phyloP scores from a whole-genome alignment of 371 early-diverging fungal genomes.

The Scutellospora calospora region DNA sequence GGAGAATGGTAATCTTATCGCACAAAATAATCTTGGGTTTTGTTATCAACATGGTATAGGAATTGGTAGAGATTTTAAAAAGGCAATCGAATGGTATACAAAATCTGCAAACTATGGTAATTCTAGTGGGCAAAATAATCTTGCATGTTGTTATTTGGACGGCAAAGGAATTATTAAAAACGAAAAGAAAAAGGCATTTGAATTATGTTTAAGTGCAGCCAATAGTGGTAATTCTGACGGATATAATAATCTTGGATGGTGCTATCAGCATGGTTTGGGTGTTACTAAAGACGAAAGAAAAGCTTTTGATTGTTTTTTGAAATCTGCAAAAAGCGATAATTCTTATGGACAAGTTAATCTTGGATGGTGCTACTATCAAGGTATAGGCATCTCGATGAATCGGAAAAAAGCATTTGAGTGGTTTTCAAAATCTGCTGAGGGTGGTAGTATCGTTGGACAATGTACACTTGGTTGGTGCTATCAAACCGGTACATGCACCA shows the following conservation, averaged over 20 bases:
- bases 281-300: not conserved
- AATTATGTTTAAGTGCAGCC: not conserved
- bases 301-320: not conserved
- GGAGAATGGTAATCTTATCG: slow-evolving; percentile 76
- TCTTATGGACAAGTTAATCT: not conserved
- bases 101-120: slow-evolving; percentile 80
- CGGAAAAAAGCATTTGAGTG: not conserved
- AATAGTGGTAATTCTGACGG: not conserved
- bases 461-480: not conserved
- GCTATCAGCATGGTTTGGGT: not conserved
- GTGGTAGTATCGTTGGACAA: not conserved
- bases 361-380: not conserved
- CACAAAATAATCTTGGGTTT: slow-evolving; percentile 83
- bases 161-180: slow-evolving; percentile 59
- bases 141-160: slow-evolving; percentile 91
- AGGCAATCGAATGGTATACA: slow-evolving; percentile 77
- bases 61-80: slow-evolving; percentile 64
- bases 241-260: not conserved
- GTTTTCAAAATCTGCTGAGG: slow-evolving; percentile 6
- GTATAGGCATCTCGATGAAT: not conserved
- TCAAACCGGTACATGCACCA: not conserved
- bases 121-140: slow-evolving; percentile 79
- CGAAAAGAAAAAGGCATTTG: not conserved
- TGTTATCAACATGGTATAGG: slow-evolving; percentile 92
- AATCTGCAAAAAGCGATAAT: slow-evolving; percentile 7